phyloP scores from a whole-genome alignment of 768 basidiomycete species.

The Basidioascus undulatus region DNA sequence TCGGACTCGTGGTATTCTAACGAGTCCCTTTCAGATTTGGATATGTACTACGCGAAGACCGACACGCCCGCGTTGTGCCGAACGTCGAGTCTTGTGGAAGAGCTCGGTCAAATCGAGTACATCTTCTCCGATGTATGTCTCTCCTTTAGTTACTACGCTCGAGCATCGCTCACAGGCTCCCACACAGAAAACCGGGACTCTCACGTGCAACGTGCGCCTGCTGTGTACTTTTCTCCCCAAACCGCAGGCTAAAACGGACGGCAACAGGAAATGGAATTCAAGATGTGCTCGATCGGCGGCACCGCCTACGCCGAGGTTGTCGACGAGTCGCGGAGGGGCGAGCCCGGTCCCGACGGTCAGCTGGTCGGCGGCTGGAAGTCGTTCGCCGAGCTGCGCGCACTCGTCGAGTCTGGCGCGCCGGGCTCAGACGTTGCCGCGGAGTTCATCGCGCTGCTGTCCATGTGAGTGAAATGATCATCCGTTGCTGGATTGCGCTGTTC shows the following conservation, averaged over 20 bases:
- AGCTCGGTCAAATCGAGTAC: conserved; percentile 92
- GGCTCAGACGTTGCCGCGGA: conserved; percentile 23
- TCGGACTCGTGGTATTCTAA: too few species aligned
- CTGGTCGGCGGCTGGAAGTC: conserved; percentile 41
- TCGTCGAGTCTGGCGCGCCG: conserved; percentile 21
- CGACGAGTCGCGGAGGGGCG: conserved; percentile 58
- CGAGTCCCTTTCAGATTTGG: too few species aligned
- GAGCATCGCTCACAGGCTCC: too few species aligned
- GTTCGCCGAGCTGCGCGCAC: conserved; percentile 42
- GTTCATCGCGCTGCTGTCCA: conserved; percentile 61
- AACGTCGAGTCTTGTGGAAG: conserved; percentile 95
- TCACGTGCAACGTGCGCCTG: conserved; percentile 89
- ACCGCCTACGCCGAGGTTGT: conserved; percentile 72
- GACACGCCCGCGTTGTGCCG: conserved; percentile 93
- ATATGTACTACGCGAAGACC: conserved; percentile 90
- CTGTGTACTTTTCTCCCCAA: too few species aligned
- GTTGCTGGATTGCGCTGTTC: too few species aligned
- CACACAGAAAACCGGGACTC: conserved; percentile 85
- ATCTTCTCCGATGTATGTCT: conserved; percentile 87
- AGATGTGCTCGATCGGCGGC: conserved; percentile 68
- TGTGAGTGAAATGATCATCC: too few species aligned
- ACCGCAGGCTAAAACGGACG: too few species aligned
- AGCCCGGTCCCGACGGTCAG: conserved; percentile 30
- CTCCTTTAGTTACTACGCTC: too few species aligned
- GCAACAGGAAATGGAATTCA: conserved; percentile 99